Evolutionary conservation across 2,329 filamentous ascomycete species (phyloP).

Genomic region (Colletotrichum sp.): DNA sequence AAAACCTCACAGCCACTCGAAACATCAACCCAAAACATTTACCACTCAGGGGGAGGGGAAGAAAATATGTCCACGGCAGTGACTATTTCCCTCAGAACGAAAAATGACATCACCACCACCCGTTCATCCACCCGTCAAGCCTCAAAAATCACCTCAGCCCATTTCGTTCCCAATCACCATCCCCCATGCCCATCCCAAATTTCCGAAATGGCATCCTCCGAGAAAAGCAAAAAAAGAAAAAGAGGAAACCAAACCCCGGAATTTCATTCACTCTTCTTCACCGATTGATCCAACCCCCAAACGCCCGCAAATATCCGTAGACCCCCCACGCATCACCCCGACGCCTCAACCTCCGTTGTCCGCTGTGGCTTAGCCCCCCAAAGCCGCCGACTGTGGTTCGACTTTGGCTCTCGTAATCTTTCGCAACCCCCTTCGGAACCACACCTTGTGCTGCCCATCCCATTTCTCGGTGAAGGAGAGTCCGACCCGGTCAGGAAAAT

Average conservation of each 20-base stretch:
- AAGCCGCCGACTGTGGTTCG: slow-evolving; percentile 7
- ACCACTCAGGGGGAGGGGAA: neutral
- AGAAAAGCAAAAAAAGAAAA: neutral
- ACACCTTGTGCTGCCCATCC: neutral
- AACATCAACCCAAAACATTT: neutral
- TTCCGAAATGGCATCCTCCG: slow-evolving; percentile 1
- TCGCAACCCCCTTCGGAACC: neutral
- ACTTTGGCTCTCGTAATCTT: slow-evolving; percentile 10
- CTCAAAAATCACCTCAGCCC: neutral
- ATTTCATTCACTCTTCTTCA: neutral
- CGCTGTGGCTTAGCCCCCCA: neutral
- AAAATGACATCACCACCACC: slow-evolving; percentile 11
- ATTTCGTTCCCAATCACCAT: neutral
- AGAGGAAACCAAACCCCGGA: neutral
- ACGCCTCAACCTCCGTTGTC: neutral
- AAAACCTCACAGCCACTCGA: neutral
- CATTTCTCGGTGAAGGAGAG: neutral
- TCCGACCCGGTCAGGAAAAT: neutral
- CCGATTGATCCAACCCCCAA: neutral
- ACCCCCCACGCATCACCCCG: neutral
- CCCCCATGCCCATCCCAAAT: neutral
- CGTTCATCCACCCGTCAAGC: neutral
- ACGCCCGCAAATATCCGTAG: neutral
- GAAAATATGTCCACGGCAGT: neutral
- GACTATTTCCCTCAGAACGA: neutral